Evolutionary conservation across 108 stramenopile species (phyloP).

Genomic region (Nannochloropsis salina): DNA sequence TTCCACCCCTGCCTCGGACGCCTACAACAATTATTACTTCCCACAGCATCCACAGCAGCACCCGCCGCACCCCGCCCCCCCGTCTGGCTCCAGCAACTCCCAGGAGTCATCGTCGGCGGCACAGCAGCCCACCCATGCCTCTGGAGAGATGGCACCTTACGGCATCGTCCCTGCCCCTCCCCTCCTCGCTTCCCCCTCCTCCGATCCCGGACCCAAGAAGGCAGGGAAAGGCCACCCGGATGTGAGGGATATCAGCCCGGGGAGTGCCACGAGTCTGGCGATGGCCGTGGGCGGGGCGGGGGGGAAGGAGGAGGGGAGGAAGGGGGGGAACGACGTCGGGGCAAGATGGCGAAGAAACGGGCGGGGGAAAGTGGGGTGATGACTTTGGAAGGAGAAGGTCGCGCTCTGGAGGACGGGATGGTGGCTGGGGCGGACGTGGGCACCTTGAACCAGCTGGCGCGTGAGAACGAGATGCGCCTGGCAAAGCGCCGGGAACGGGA

Average conservation of each 20-base stretch:
- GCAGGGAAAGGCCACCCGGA: background rate
- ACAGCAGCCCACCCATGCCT: background rate
- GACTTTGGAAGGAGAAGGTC: too few species aligned
- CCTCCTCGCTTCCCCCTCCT: background rate
- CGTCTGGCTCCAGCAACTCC: background rate
- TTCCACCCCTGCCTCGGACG: background rate
- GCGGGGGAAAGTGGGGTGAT: background rate
- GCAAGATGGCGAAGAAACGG: background rate
- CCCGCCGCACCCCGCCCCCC: background rate
- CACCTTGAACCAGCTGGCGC: background rate
- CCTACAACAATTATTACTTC: background rate
- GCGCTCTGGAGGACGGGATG: background rate
- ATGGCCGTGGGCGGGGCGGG: background rate
- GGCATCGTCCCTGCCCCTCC: background rate
- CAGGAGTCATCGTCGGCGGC: too few species aligned
- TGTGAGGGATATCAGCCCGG: background rate
- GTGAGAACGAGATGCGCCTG: background rate
- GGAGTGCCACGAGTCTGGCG: background rate
- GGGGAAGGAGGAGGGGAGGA: background rate
- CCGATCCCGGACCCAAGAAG: background rate
- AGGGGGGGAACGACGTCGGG: too few species aligned
- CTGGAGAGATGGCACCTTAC: background rate
- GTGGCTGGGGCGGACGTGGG: background rate
- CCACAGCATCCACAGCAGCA: background rate
- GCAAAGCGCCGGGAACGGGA: background rate